Base-by-base conservation (phyloP, 306 rosid species). In the Inga oerstediana region DNA sequence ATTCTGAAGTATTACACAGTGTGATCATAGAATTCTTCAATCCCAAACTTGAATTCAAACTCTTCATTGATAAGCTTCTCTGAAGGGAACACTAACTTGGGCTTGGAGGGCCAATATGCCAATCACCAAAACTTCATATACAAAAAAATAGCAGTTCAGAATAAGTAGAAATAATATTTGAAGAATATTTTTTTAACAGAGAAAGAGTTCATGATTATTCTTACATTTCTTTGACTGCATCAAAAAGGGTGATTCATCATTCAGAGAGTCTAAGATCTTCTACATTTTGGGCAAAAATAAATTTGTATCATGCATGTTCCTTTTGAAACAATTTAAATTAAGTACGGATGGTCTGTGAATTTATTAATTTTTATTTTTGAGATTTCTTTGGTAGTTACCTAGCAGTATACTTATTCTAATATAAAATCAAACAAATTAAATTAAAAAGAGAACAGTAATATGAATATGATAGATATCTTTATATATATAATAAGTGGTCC, bases 41-140 rank as follows among this genome's bases (percentile, higher is more conserved):
- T 61, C 52, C 88, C 91, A 43, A 86, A 85, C 89, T 91, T 84
- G 84, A 91, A 94, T 65, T 80, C 80, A 84, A 94, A 94, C 46
- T 97, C 97, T 80, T 91, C 97, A 87, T 88, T 90, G 78, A 82
- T 89, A 22, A 94, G 92, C 88, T 91, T 94, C 72, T 90, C 97
- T 0, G 97, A 89, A 45, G 97, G 89, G 65, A 94, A 27, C 11
- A 45, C 71, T 81, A 84, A n/a, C 95, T 91, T 94, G 54, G 92
- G 87, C 87, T 88, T 84, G 61, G 91, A 76, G 4, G 97, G 98
- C 72, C 41, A 80, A 66, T 87, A n/a, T n/a, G n/a, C n/a, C n/a
- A n/a, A n/a, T n/a, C 92, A 68, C 84, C 90, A 48, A 94, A 91
- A 56, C 98, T 94, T 90, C 90, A 87, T 77, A 76, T 49, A 0